Evolutionary conservation across 768 basidiomycete genomes (phyloP).

Genomic region (Pisolithus microcarpus): DNA sequence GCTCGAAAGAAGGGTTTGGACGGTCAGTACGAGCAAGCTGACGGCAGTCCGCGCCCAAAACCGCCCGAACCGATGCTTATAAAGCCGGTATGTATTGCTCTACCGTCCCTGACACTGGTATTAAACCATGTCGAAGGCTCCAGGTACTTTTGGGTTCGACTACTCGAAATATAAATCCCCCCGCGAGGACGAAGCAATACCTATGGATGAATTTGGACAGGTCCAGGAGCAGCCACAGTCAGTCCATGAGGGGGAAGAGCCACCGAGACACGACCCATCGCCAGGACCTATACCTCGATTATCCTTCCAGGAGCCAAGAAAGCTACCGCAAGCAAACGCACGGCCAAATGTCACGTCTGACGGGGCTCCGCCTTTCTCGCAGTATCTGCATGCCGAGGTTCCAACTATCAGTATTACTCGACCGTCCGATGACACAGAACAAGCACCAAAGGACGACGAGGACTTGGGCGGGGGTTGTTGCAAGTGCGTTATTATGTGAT

Average conservation of each 20-base stretch:
- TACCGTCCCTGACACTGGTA: background rate
- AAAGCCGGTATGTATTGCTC: constrained; percentile 49
- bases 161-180: constrained; percentile 59
- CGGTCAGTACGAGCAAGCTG: constrained; percentile 57
- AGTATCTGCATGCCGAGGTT: constrained; percentile 35
- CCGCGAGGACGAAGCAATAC: constrained; percentile 40
- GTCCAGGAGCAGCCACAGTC: constrained; percentile 23
- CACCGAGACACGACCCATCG: background rate
- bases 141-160: constrained; percentile 79
- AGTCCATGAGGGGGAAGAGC: background rate
- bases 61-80: constrained; percentile 30
- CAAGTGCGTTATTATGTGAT: constrained; percentile 83
- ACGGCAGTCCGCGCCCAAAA: constrained; percentile 59
- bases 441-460: constrained; percentile 31
- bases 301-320: constrained; percentile 21
- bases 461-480: constrained; percentile 61
- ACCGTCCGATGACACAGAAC: constrained; percentile 22
- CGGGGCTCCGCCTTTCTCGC: constrained; percentile 55
- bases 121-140: constrained; percentile 42
- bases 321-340: constrained; percentile 21
- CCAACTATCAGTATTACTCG: constrained; percentile 28
- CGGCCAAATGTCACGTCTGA: constrained; percentile 21
- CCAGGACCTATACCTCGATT: constrained; percentile 10
- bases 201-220: constrained; percentile 61
- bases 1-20: constrained; percentile 77